phyloP scores from a whole-genome alignment of 2,329 filamentous ascomycete species.

The Colletotrichum scovillei region DNA sequence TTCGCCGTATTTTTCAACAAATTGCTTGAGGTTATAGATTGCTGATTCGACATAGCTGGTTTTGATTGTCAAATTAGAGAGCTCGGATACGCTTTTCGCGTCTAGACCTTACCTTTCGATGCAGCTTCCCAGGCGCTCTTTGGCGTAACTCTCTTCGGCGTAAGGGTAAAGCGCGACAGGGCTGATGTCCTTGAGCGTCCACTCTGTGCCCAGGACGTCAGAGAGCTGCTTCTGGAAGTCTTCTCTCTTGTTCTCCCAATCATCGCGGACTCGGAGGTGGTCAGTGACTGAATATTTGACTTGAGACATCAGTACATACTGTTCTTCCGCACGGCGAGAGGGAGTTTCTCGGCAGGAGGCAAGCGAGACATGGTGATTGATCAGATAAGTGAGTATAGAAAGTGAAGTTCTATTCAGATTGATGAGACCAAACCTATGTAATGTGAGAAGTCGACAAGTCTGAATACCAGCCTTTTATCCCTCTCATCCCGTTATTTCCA shows the following conservation, averaged over 20 bases:
- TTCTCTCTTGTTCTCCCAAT: constrained; percentile 60
- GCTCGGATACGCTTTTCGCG: not conserved
- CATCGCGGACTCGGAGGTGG: constrained; percentile 58
- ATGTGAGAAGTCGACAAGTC: not conserved
- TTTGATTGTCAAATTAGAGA: not conserved
- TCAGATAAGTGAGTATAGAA: not conserved
- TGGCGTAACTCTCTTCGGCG: constrained; percentile 52
- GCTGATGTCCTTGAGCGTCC: constrained; percentile 60
- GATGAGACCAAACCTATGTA: not conserved
- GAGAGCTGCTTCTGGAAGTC: constrained; percentile 57
- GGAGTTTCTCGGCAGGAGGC: constrained; percentile 60
- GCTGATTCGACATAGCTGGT: constrained; percentile 58
- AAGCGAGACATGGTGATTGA: constrained; percentile 49
- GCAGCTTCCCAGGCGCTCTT: constrained; percentile 55
- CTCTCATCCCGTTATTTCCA: not conserved
- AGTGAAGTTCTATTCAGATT: not conserved
- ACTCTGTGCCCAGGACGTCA: constrained; percentile 56
- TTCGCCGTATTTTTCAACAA: constrained; percentile 49
- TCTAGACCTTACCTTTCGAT: constrained; percentile 51
- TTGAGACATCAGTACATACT: constrained; percentile 44
- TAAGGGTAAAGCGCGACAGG: constrained; percentile 60
- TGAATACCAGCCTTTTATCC: constrained; percentile 3
- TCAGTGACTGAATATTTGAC: constrained; percentile 35
- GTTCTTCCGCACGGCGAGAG: constrained; percentile 64
- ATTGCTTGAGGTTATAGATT: constrained; percentile 53